Evolutionary conservation across 2,329 filamentous ascomycete genomes (phyloP).

Genomic region (Rachicladosporium sp.): DNA sequence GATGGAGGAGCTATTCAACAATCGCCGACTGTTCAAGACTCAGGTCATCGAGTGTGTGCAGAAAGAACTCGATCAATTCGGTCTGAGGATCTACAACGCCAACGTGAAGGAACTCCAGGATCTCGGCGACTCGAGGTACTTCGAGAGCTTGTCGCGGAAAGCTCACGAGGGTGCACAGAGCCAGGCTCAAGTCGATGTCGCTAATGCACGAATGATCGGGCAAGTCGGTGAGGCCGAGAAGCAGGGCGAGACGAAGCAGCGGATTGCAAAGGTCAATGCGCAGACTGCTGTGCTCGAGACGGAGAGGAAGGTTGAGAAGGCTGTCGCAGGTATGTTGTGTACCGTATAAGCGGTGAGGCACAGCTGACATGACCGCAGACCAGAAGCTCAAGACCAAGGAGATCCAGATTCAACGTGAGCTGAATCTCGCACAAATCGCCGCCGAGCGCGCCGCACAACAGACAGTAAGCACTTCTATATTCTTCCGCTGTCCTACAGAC

Average conservation of each 20-base stretch:
- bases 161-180: constrained; percentile 77
- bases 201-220: constrained; percentile 48
- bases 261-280: constrained; percentile 79
- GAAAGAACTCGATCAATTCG: constrained; percentile 68
- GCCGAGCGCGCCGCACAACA: constrained; percentile 62
- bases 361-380: constrained; percentile 57
- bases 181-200: constrained; percentile 55
- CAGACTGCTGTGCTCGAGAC: constrained; percentile 77
- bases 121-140: constrained; percentile 70
- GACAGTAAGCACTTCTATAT: too few relatives aligned
- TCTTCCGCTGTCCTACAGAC: too few relatives aligned
- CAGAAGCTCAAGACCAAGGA: constrained; percentile 62
- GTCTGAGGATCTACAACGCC: constrained; percentile 53
- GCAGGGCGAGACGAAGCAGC: constrained; percentile 68
- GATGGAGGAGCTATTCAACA: constrained; percentile 79
- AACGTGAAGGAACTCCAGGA: constrained; percentile 84
- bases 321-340: constrained; percentile 19
- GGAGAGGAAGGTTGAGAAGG: constrained; percentile 70
- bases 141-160: constrained; percentile 68
- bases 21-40: constrained; percentile 60
- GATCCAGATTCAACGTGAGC: constrained; percentile 58
- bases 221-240: constrained; percentile 68
- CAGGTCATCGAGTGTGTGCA: constrained; percentile 50
- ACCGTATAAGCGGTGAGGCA: too few relatives aligned
- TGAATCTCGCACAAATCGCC: constrained; percentile 63